These are phyloP conservation scores for Lycium barbarum DNA, from an alignment of 257 asterid genomes.

Conservation along the genomic window DNA sequence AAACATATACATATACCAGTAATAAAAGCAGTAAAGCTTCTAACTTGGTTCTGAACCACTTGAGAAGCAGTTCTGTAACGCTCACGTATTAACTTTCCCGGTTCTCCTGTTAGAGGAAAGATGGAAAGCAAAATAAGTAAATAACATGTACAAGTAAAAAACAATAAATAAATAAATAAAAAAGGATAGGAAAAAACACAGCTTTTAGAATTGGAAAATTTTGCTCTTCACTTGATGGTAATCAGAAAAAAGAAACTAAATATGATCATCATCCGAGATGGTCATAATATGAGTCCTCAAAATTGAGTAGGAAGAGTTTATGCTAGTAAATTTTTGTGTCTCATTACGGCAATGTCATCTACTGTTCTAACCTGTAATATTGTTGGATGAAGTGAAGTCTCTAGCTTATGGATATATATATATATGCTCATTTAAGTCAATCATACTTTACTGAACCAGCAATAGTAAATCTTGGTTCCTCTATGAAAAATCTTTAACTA, in stretches of 20 bases:
- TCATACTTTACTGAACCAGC: neutral
- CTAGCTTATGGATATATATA: neutral
- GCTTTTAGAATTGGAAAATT: neutral
- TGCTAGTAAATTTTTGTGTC: neutral
- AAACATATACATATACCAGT: slow-evolving; percentile 57
- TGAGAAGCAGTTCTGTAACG: slow-evolving; percentile 99
- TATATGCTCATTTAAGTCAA: neutral
- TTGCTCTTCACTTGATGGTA: neutral
- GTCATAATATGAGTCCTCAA: neutral
- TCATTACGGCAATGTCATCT: neutral
- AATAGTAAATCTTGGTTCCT: neutral
- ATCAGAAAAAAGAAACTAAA: neutral
- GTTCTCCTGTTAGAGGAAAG: slow-evolving; percentile 67
- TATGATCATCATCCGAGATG: neutral
- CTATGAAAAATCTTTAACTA: neutral
- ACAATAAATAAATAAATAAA: neutral
- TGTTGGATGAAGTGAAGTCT: slow-evolving; percentile 5
- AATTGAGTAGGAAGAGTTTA: neutral
- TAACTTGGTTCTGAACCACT: slow-evolving; percentile 98
- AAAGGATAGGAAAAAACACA: neutral
- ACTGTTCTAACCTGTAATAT: slow-evolving; percentile 5
- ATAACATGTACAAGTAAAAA: slow-evolving; percentile 23
- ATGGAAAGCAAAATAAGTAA: slow-evolving; percentile 41
- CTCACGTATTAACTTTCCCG: slow-evolving; percentile 92
- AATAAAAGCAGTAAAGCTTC: slow-evolving; percentile 70